These are phyloP conservation scores for Lablab purpureus DNA, from an alignment of 306 rosid species.

Conservation along the genomic window DNA sequence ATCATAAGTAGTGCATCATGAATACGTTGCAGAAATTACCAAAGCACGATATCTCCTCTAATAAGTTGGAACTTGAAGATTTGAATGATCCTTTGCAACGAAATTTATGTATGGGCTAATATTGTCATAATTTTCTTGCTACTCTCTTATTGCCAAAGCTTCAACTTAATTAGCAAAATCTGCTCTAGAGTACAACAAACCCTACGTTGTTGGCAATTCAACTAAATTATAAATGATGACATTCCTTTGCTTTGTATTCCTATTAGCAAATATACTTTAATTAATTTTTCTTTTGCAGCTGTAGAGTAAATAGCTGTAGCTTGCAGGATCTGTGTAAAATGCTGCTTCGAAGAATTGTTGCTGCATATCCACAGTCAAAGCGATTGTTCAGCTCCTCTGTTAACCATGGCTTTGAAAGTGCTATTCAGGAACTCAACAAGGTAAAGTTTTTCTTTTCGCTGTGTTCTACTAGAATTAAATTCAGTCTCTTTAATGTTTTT, in stretches of 20 bases:
- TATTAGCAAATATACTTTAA: not conserved
- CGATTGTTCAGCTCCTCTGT: conserved; percentile 60
- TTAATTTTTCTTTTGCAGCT: conserved; percentile 33
- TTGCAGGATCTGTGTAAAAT: conserved; percentile 45
- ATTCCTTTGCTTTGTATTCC: conserved; percentile 11
- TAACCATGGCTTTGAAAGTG: conserved; percentile 58
- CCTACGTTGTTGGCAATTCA: not conserved
- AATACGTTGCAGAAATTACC: not conserved
- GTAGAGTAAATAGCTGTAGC: not conserved
- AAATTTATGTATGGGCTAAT: not conserved
- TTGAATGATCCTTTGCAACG: not conserved
- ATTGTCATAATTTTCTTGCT: not conserved
- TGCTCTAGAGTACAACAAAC: not conserved
- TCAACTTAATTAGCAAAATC: conserved; percentile 1
- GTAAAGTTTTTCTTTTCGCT: conserved; percentile 44
- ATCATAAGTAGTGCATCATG: not conserved
- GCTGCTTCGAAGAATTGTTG: conserved; percentile 70
- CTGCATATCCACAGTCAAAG: conserved; percentile 59
- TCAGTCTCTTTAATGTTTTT: not conserved
- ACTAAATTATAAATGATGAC: not conserved
- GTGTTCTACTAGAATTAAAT: not conserved
- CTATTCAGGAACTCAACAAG: conserved; percentile 80
- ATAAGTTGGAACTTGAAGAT: not conserved
- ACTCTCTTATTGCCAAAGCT: not conserved
- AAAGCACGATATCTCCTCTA: not conserved